Evolutionary conservation across 1,284 basidiomycete genomes (phyloP), one percentile per base, ranked within the genome.

Genomic region (Trichosporon sp.): DNA sequence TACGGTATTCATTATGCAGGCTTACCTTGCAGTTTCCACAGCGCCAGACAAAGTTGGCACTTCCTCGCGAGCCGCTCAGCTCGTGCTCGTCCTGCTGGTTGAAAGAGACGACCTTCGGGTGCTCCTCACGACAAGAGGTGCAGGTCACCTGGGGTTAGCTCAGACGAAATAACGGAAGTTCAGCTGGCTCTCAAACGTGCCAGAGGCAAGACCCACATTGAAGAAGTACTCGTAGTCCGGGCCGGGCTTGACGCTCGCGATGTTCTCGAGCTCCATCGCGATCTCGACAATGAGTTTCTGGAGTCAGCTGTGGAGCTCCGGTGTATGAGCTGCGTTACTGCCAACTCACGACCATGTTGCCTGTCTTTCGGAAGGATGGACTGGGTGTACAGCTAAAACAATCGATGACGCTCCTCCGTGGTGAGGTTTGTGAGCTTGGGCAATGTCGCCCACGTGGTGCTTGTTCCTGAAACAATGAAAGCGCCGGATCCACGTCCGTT

Each of bases 11-110:
- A 6, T 61, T 19, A 7, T 5, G 5, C 37, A 7, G 63, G 61
- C 79, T 43, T 63, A 83, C 83, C 76, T 84, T 84, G 77, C 83
- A 84, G 66, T 83, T 77, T 1, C 74, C 70, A 72, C 83, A 84
- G 65, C 81, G 68, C 81, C 81, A 84, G 43, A 82, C 83, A 73
- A 84, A 84, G 74, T 83, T 73, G 10, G 83, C 83, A 37, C 75
- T 77, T 2, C 83, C 83, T 69, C 82, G 79, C 11, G 80, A 82
- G 7, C 83, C 83, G 7, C 79, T 79, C 6, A 84, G 77, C 73
- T 84, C 83, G 43, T 77, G 75, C 72, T 83, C 82, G 35, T 75
- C 74, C 31, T 71, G 77, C 67, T 77, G 78, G 72, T 81, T 83
- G 70, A 84, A 78, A 32, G 80, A 80, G 31, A 84, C 79, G 7